A percentile compares a stretch with the other conserved stretches of the same genome.
phyloP scores from a whole-genome alignment of 2,329 filamentous ascomycete species.

The Penicillium sp. region DNA sequence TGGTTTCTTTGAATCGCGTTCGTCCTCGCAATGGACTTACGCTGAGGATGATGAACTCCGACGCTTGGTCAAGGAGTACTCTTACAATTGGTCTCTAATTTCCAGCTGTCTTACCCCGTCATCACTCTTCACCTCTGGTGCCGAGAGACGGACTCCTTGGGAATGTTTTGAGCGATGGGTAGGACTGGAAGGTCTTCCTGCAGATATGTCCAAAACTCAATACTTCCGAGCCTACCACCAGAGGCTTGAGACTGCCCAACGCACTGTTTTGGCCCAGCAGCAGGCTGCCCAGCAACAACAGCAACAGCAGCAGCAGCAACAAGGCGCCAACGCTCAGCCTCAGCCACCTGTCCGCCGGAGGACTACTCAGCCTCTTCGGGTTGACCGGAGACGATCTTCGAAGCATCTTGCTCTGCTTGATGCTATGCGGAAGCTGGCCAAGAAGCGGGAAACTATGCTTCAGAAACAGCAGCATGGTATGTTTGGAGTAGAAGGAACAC shows the following conservation, averaged over 20 bases:
- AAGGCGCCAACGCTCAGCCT: slow-evolving; percentile 50
- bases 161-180: slow-evolving; percentile 99
- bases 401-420: slow-evolving; percentile 87
- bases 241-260: slow-evolving; percentile 61
- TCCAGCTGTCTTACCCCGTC: slow-evolving; percentile 72
- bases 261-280: slow-evolving; percentile 57
- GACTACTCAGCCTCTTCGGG: slow-evolving; percentile 72
- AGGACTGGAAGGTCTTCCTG: slow-evolving; percentile 80
- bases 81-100: slow-evolving; percentile 97
- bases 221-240: slow-evolving; percentile 80
- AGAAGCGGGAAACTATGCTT: slow-evolving; percentile 80
- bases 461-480: slow-evolving; percentile 83
- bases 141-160: slow-evolving; percentile 91
- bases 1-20: slow-evolving; percentile 83
- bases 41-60: slow-evolving; percentile 89
- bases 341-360: slow-evolving; percentile 62
- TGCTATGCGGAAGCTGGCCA: slow-evolving; percentile 90
- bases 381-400: slow-evolving; percentile 81
- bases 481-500: slow-evolving; percentile 9
- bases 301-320: slow-evolving; percentile 54
- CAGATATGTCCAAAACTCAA: slow-evolving; percentile 90
- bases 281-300: slow-evolving; percentile 51
- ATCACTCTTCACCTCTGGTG: slow-evolving; percentile 76
- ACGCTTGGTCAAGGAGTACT: slow-evolving; percentile 81
- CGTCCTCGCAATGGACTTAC: slow-evolving; percentile 85